Evolutionary conservation across 495 filamentous ascomycete species (phyloP), one percentile per base, ranked within the genome.

Genomic region (Melanomma pulvis-pyrius): DNA sequence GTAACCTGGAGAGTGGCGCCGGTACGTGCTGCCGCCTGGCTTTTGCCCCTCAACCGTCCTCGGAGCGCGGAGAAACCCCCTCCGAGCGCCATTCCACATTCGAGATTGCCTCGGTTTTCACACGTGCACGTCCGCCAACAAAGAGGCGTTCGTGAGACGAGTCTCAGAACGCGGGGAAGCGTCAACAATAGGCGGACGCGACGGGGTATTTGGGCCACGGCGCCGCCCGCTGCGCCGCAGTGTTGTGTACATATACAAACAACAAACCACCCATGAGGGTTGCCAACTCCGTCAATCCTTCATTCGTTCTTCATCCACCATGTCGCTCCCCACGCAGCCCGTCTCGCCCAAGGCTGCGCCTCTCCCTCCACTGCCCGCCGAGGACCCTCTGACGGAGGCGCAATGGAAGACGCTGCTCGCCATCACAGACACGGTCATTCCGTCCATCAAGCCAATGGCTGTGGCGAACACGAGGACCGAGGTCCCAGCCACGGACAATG

Each of bases 331-430:
- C 26, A 41, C 60, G 11, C 47, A 65, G 22, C 36, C 52, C 7
- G 59, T 69, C 17, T 63, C 70, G 11, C 70, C 70, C 22, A 72
- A 67, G 44, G 63, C 71, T 7, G 62, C 65, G 5, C 70, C 74
- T 29, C 55, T 74, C 9, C 72, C 74, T 19, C 70, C 75, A 6
- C 47, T 73, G 4, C 71, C 74, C 17, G 49, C 59, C 19, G 55
- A 58, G 9, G 75, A 77, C 51, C 70, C 72, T 34, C 63, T 77
- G 30, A 75, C 71, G 12, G 22, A 61, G 11, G 67, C 68, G 15
- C 74, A 78, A 67, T 78, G 75, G 75, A 61, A 58, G 52, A 76
- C 72, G 4, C 59, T 78, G 2, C 62, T 72, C n/a, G 75, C 75
- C 30, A 69, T 78, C 25, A 67, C 71, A 2, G 74, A 78, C 56